These are phyloP conservation scores for Colletotrichum neosansevieriae DNA, from an alignment of 2,329 filamentous ascomycete species.

Conservation along the genomic window DNA sequence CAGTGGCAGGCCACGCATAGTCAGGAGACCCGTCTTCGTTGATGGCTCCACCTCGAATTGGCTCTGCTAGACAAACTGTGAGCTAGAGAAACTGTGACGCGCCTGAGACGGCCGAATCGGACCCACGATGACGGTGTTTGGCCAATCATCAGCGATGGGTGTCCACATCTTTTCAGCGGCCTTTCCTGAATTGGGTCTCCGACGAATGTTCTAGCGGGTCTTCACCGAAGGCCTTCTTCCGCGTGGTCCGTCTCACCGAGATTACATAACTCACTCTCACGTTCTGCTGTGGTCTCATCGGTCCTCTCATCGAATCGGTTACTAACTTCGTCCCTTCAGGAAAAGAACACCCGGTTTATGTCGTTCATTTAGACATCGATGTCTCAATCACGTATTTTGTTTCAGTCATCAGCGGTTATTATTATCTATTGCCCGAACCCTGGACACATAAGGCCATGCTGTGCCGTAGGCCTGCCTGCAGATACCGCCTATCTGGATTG, in stretches of 20 bases:
- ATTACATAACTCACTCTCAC: conserved; percentile 2
- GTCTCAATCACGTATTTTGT: no score
- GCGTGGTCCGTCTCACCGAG: background rate
- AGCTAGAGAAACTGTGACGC: conserved; percentile 34
- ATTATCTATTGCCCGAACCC: background rate
- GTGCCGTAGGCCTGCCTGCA: conserved; percentile 7
- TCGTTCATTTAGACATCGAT: no score
- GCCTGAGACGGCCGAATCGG: conserved; percentile 35
- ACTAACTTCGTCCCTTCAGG: no score
- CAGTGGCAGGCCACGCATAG: background rate
- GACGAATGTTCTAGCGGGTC: background rate
- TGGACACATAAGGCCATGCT: background rate
- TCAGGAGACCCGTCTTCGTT: background rate
- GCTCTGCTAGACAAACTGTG: conserved; percentile 23
- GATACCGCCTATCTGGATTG: background rate
- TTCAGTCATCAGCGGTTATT: no score
- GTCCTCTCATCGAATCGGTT: no score
- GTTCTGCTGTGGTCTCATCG: no score
- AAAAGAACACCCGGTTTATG: no score
- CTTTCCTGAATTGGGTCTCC: conserved; percentile 30
- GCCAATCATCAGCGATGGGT: background rate
- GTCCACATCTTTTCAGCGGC: conserved; percentile 22
- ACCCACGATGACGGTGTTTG: background rate
- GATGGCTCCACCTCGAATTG: conserved; percentile 9
- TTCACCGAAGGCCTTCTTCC: conserved; percentile 1